Base-by-base conservation (phyloP, 768 basidiomycete species). In the Dioszegia hungarica region DNA sequence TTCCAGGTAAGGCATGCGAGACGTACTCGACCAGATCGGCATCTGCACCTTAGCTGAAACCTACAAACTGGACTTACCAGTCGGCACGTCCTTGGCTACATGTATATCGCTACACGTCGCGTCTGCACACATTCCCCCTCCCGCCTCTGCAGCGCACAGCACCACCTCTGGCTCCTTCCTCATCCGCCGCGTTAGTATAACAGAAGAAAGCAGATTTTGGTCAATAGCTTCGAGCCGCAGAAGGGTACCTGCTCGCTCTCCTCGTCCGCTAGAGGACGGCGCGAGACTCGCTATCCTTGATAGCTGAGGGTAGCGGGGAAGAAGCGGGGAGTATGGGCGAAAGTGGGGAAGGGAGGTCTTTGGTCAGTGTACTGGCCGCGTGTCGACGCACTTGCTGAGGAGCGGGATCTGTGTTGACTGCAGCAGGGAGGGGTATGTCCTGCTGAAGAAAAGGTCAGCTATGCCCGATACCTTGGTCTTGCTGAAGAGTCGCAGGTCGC, bases 41-140 rank as follows among this genome's bases (percentile, higher is more conserved):
- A 19, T 61, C 67, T 68, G 43, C 25, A 31, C 31, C 8, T 29
- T 34, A 52, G 40, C 39, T 50, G 17, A 20, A 34, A 9, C 22
- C n/a, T 6, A 15, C 20, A 25, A 20, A n/a, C 2, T 28, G 24
- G 36, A 61, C 67, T 61, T 44, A 51, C 67, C 64, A 47, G 47
- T 61, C 10, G 63, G 61, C 38, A 57, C 36, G 20, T 54, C 62
- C 52, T 63, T 63, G n/a, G 41, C 43, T 12, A 72, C 45, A 45
- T 72, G 70, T 5, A 72, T 10, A 57, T 61, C 67, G 40, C 38
- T 36, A 41, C 70, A 72, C 28, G 39, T 50, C 44, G 50, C 51
- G 59, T 72, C 64, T 20, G 70, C 70, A 47, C 70, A 72, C 22
- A 31, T 53, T 24, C 70, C 70, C 3, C 70, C 70, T 11, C 37